A percentile compares a stretch with the other conserved stretches of the same genome.
phyloP scores from a whole-genome alignment of 257 asterid genomes.

The Prunella vulgaris region DNA sequence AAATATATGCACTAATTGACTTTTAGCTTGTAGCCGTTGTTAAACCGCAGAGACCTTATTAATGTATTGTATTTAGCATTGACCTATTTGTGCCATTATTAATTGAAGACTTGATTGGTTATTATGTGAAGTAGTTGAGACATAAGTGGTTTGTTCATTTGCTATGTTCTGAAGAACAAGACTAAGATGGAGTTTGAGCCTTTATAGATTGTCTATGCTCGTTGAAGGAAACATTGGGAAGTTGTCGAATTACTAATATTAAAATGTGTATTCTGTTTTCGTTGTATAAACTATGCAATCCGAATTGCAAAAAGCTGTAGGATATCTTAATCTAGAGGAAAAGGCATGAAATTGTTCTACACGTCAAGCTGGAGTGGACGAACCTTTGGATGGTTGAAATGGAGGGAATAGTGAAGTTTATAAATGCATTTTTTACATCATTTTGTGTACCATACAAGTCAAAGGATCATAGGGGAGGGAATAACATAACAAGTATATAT shows the following conservation, averaged over 20 bases:
- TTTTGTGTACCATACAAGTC: not conserved
- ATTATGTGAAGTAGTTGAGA: not conserved
- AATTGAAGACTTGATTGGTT: slow-evolving; percentile 3
- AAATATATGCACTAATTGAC: slow-evolving; percentile 24
- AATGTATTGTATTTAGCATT: not conserved
- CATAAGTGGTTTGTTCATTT: not conserved
- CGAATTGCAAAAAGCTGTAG: not conserved
- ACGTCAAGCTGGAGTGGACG: not conserved
- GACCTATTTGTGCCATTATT: slow-evolving; percentile 15
- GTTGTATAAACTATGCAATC: not conserved
- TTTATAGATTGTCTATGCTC: not conserved
- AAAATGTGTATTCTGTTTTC: not conserved
- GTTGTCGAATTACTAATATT: not conserved
- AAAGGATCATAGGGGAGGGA: not conserved
- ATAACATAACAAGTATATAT: not conserved
- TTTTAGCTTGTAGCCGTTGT: slow-evolving; percentile 24
- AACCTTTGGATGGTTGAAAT: not conserved
- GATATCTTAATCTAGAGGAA: not conserved
- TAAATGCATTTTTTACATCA: not conserved
- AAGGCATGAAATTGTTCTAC: not conserved
- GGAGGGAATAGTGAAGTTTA: too few species aligned
- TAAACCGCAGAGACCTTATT: slow-evolving; percentile 15
- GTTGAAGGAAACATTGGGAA: not conserved
- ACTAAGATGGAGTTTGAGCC: not conserved
- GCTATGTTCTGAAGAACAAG: not conserved